phyloP scores from a whole-genome alignment of 2,329 filamentous ascomycete genomes.

The Fusarium oligoseptatum region DNA sequence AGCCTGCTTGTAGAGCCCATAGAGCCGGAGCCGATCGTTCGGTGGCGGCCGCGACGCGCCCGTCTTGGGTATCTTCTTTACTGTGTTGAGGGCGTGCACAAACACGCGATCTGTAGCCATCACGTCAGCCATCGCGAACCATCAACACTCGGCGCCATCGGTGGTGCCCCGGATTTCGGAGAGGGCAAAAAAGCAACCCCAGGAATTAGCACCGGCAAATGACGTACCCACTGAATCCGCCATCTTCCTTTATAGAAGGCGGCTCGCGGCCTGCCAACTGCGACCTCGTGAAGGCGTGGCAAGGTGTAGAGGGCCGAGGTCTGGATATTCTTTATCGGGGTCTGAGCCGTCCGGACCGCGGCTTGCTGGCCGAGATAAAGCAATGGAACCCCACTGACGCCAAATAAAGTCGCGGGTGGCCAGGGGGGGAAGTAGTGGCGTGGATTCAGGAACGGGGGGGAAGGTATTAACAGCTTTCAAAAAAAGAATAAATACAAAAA shows the following conservation, averaged over 20 bases:
- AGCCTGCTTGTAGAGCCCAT: constrained; percentile 98
- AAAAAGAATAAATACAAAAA: constrained; percentile 1
- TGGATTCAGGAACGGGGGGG: not conserved
- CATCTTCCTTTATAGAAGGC: constrained; percentile 37
- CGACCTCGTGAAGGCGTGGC: constrained; percentile 31
- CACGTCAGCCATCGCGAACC: constrained; percentile 34
- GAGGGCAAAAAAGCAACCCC: not conserved
- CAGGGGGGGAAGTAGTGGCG: constrained; percentile 19
- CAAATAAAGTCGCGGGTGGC: constrained; percentile 3
- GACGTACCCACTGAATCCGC: constrained; percentile 50
- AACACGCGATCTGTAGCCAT: constrained; percentile 87
- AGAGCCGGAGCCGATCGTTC: constrained; percentile 87
- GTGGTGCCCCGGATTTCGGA: not conserved
- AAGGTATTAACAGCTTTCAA: constrained; percentile 6
- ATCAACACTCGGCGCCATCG: not conserved
- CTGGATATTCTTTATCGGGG: constrained; percentile 44
- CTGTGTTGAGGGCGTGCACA: constrained; percentile 97
- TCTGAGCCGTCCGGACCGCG: constrained; percentile 45
- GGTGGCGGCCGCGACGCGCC: constrained; percentile 90
- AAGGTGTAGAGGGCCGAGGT: constrained; percentile 33
- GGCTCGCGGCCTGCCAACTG: constrained; percentile 33
- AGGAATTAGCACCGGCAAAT: not conserved
- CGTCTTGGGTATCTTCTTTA: constrained; percentile 96
- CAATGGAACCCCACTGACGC: constrained; percentile 36
- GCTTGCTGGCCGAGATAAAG: constrained; percentile 45